Evolutionary conservation across 441 rosid species (phyloP).

Genomic region (Melastoma candidum): DNA sequence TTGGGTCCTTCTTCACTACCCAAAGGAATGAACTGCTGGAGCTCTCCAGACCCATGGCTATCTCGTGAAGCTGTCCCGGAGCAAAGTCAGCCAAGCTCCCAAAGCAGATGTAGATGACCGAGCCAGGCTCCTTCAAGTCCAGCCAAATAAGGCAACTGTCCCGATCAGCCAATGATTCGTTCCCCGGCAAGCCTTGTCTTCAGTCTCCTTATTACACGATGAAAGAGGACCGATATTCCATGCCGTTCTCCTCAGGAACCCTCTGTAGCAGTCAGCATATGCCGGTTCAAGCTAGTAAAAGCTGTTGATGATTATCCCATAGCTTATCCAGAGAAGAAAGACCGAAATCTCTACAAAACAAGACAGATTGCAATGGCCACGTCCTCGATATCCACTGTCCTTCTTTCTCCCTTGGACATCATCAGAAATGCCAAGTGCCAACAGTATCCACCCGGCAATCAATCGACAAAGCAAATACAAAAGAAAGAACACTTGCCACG

Average conservation of each 20-base stretch:
- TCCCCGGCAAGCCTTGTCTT: constrained; percentile 9
- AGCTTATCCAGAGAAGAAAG: constrained; percentile 2
- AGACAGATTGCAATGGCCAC: no score
- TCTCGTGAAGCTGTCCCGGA: constrained; percentile 5
- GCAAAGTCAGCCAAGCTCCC: constrained; percentile 3
- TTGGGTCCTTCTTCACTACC: neutral
- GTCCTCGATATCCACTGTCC: neutral
- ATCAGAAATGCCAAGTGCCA: no score
- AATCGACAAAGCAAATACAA: no score
- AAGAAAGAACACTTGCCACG: no score
- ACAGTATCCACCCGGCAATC: no score
- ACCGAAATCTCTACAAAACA: no score
- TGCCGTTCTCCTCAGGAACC: constrained; percentile 5
- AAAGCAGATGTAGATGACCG: constrained; percentile 7
- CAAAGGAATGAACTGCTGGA: constrained; percentile 1
- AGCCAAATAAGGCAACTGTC: constrained; percentile 10
- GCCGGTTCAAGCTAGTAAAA: constrained; percentile 9
- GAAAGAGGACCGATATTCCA: constrained; percentile 11
- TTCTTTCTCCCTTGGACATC: no score
- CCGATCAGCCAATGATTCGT: neutral
- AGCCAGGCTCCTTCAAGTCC: neutral
- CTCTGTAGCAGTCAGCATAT: constrained; percentile 9
- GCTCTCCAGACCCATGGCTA: neutral
- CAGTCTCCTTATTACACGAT: constrained; percentile 5
- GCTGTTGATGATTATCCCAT: constrained; percentile 8